Evolutionary conservation across 805 yeast genomes (phyloP), one percentile per base, ranked within the genome.

Genomic region (Priceomyces castillae): DNA sequence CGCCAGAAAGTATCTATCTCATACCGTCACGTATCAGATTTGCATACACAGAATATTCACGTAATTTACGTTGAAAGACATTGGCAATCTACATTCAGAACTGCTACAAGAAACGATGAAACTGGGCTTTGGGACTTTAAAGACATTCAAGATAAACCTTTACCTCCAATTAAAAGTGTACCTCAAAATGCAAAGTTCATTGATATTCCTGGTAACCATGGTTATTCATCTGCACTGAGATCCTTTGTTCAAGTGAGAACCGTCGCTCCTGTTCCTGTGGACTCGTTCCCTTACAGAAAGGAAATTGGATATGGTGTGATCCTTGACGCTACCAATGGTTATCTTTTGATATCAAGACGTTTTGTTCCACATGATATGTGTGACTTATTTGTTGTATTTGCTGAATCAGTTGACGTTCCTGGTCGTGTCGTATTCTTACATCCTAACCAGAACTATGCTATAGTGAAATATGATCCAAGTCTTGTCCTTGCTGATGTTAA

Each of bases 401-500:
- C 97, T 3, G 96, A 90, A 49, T 84, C 95, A 1, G 78, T 87
- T 17, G 80, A 83, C 50, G 76, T 90, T 11, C 88, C 95, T 0
- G 97, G 84, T 1, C 73, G 80, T 49, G 94, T 90, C 19, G 81
- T 81, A 17, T 90, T 89, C 53, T 67, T 88, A 56, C 97, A 90
- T 59, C 97, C 97, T 26, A 80, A 87, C 30, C 87, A 84, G 53
- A 90, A 90, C 52, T 90, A 85, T 62, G 90, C 95, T 1, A 79
- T 90, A 44, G 72, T 90, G 19, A 79, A 86, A 59, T 90, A 88
- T 61, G 95, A 90, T 58, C 89, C 96, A 7, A 55, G 70, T 3
- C 65, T 88, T 40, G 84, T 90, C 12, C 60, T 76, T 17, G 90
- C 95, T 2, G 85, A 84, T 34, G 78, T 88, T 7, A 65, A 69